A percentile compares a stretch with the other conserved stretches of the same genome.
These are phyloP conservation scores for Dysphania ambrosioides DNA, from an alignment of 148 eudicot species.

Conservation along the genomic window DNA sequence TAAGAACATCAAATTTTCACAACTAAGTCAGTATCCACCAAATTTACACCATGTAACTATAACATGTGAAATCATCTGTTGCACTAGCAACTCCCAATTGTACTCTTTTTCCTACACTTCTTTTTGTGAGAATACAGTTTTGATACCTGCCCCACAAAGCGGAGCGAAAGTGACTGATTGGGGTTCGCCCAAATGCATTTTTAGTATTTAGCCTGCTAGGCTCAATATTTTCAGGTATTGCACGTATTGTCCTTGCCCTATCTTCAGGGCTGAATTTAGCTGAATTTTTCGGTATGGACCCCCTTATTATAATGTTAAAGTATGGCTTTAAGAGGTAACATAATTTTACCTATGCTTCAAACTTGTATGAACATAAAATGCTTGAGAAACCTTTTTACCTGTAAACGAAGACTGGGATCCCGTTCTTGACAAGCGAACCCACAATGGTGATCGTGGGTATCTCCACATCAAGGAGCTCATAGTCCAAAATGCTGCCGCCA, in stretches of 20 bases:
- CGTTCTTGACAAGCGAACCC: conserved; percentile 59
- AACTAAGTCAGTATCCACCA: background rate
- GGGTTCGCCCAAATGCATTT: no score
- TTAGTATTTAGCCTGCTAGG: no score
- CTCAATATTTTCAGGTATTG: no score
- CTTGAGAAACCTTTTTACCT: conserved; percentile 43
- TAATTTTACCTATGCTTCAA: background rate
- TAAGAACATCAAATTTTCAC: background rate
- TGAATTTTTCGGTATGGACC: background rate
- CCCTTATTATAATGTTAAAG: background rate
- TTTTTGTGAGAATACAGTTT: background rate
- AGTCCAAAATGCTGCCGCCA: conserved; percentile 68
- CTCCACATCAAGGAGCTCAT: conserved; percentile 73
- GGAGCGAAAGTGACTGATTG: background rate
- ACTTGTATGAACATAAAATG: background rate
- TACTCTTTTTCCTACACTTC: no score
- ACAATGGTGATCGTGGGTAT: conserved; percentile 81
- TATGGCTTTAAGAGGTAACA: background rate
- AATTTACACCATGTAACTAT: background rate
- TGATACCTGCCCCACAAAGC: background rate
- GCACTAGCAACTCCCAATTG: background rate
- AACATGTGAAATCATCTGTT: background rate
- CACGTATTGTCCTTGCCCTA: no score
- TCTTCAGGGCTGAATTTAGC: no score
- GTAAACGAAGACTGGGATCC: conserved; percentile 86